Conservation (phyloP, 108 stramenopile species). For the Cylindrotheca closterium region DNA sequence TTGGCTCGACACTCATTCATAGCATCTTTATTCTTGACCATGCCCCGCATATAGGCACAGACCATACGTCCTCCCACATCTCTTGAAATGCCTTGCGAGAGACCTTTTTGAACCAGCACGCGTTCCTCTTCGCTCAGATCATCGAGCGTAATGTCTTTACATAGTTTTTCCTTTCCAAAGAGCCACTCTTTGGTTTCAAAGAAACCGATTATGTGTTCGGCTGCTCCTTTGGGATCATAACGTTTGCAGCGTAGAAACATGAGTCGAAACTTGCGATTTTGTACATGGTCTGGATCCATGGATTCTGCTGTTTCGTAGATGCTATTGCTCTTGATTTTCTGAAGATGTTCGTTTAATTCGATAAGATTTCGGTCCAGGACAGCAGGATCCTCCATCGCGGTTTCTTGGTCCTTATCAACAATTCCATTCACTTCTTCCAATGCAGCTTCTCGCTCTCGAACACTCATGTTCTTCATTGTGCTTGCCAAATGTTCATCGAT, state of each 20-base stretch:
- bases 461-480: too few species aligned
- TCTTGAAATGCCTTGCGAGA: constrained; percentile 3
- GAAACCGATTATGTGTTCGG: constrained; percentile 3
- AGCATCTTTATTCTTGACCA: not conserved
- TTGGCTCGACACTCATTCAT: not conserved
- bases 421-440: too few species aligned
- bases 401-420: too few species aligned
- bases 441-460: too few species aligned
- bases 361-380: too few species aligned
- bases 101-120: not conserved
- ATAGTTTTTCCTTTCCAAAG: constrained; percentile 5
- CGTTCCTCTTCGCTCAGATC: constrained; percentile 6
- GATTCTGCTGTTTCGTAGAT: not conserved
- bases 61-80: constrained; percentile 17
- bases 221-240: not conserved
- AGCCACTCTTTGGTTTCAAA: not conserved
- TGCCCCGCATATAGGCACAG: not conserved
- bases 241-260: constrained; percentile 8
- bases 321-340: not conserved
- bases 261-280: constrained; percentile 1
- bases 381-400: too few species aligned
- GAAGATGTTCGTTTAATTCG: not conserved
- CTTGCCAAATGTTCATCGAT: too few species aligned
- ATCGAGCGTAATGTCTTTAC: constrained; percentile 4
- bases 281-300: not conserved